Conservation (phyloP, 2,329 filamentous ascomycete species). For the Pseudogymnoascus pannorum region DNA sequence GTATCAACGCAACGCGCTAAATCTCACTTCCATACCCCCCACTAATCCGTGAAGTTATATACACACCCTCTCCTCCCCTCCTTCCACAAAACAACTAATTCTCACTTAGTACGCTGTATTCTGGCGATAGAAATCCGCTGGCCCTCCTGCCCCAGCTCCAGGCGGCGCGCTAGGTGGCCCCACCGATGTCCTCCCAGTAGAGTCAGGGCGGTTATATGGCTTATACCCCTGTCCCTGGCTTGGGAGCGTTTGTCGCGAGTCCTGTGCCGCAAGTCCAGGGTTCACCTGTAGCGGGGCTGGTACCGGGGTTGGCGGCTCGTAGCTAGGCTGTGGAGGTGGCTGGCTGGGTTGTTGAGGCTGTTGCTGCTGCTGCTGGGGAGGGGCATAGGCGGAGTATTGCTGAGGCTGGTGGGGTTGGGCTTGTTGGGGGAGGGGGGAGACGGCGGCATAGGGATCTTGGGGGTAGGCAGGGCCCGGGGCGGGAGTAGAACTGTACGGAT, state of each 20-base stretch:
- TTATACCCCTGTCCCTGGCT: constrained; percentile 48
- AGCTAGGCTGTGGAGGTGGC: constrained; percentile 16
- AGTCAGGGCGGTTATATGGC: constrained; percentile 38
- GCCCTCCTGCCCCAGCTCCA: constrained; percentile 16
- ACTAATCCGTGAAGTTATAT: neutral
- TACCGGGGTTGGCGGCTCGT: constrained; percentile 24
- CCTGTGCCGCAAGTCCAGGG: constrained; percentile 32
- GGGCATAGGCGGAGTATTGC: constrained; percentile 27
- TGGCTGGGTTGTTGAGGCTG: constrained; percentile 16
- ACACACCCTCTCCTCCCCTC: neutral
- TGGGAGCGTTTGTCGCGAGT: constrained; percentile 44
- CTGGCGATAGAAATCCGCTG: constrained; percentile 49
- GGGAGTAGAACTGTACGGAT: constrained; percentile 24
- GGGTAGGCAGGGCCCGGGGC: no score
- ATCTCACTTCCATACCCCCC: neutral
- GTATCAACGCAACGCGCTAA: neutral
- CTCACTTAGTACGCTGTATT: constrained; percentile 27
- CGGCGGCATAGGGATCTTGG: constrained; percentile 25
- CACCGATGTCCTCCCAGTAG: constrained; percentile 17
- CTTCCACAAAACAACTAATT: neutral
- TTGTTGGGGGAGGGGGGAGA: constrained; percentile 16
- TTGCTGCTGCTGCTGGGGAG: constrained; percentile 18
- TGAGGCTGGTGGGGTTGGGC: constrained; percentile 21
- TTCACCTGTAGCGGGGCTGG: constrained; percentile 21
- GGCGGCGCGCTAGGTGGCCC: constrained; percentile 41